Base-by-base conservation (phyloP, 768 basidiomycete genomes). In the Pulveroboletus sp. region DNA sequence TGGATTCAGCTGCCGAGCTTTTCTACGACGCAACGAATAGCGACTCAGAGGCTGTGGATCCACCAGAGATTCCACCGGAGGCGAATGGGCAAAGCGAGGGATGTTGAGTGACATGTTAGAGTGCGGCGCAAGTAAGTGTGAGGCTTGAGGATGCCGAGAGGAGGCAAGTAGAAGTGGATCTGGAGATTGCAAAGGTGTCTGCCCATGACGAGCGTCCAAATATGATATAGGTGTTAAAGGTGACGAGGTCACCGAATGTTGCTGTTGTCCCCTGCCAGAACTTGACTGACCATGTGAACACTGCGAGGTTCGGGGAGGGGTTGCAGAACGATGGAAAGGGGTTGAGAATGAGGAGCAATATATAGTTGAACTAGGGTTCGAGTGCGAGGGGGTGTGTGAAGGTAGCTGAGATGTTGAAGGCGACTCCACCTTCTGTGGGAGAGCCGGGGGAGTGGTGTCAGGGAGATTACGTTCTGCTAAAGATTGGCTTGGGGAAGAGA, bases 1-100 rank as follows among this genome's bases (percentile, higher is more conserved):
- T 1, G 87, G 87, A 11, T 78, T 74, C 14, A 81, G 52, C 59
- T 89, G 87, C 17, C 75, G 70, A 33, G 74, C 64, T 30, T 75
- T 69, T 18, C 87, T 78, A 40, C 61, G 57, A 32, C 86, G 81
- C 33, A 88, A 68, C 1, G 78, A 67, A 61, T 86, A 85, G 30
- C 82, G 71, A 26, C 57, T 48, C 27, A 55, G 41, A 14, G 51
- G 58, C 4, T 51, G 53, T 26, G 51, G 46, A 49, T 59, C 62
- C n/a, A 49, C 55, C 8, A 60, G 52, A 11, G 63, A 50, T 39
- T 32, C 47, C 7, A 51, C 36, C 0, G 43, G 49, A 18, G 51
- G 39, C 26, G 51, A 55, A 36, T 7, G 49, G 32, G 24, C 39
- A n/a, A 9, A 43, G 14, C 7, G 45, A 37, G 18, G 31, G 28